Conservation (phyloP, 129 eudicot genomes). For the Gnaphalium uliginosum region DNA sequence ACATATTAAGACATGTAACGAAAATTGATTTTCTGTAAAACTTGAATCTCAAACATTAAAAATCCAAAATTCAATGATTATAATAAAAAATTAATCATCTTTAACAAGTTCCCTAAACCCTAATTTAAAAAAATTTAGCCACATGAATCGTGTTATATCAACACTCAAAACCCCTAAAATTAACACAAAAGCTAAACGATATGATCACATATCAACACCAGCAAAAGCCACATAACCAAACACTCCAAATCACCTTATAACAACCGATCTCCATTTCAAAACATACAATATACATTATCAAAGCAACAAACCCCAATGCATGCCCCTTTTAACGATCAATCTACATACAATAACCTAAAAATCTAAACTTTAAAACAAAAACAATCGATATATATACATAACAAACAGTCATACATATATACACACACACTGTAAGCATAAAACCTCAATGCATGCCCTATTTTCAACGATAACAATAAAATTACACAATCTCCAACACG, state of each 20-base stretch:
- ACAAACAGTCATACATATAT: not conserved
- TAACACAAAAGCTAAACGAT: conserved; percentile 3
- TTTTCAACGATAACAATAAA: conserved; percentile 3
- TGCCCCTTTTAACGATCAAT: conserved; percentile 16
- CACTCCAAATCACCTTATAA: not conserved
- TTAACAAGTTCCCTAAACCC: not conserved
- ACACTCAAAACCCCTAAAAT: conserved; percentile 7
- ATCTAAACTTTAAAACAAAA: not conserved
- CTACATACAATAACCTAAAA: not conserved
- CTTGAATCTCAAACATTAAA: conserved; percentile 7
- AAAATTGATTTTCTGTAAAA: not conserved
- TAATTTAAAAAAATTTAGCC: not conserved
- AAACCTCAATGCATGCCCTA: conserved; percentile 30
- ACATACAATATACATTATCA: not conserved
- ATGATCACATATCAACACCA: not conserved
- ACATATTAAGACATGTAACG: not conserved
- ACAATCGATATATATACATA: not conserved
- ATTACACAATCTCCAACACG: not conserved
- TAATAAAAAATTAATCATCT: not conserved
- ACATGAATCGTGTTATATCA: conserved; percentile 15
- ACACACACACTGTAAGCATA: not conserved
- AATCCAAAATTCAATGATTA: not conserved
- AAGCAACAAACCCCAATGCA: conserved; percentile 23
- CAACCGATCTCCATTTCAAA: not conserved
- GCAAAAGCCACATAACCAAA: conserved; percentile 2